Conservation (phyloP, 2,329 filamentous ascomycete genomes). For the Coniochaeta prunicola region DNA sequence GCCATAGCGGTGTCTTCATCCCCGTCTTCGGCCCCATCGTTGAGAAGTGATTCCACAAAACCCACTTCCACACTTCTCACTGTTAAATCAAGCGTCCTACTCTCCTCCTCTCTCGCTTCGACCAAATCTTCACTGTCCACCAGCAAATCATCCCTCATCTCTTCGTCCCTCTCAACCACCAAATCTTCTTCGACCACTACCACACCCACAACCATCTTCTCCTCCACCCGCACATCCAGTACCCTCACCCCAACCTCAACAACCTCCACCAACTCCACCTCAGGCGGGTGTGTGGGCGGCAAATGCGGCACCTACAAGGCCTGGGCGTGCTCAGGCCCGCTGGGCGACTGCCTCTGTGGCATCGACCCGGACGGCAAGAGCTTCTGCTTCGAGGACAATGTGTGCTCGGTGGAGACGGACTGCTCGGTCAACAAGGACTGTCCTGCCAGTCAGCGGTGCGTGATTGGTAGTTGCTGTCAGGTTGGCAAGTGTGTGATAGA, state of each 20-base stretch:
- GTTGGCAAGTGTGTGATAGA: conserved; percentile 7
- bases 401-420: conserved; percentile 5
- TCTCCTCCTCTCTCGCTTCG: neutral
- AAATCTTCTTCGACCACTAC: neutral
- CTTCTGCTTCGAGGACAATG: conserved; percentile 11
- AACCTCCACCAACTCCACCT: conserved; percentile 1
- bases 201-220: conserved; percentile 1
- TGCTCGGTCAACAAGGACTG: conserved; percentile 6
- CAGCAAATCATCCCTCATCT: neutral
- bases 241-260: neutral
- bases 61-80: neutral
- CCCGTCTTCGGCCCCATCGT: neutral
- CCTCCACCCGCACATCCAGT: neutral
- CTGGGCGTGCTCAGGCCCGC: conserved; percentile 6
- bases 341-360: conserved; percentile 10
- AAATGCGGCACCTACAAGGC: conserved; percentile 8
- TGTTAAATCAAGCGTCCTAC: neutral
- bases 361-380: conserved; percentile 6
- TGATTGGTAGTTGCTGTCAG: conserved; percentile 7
- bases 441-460: conserved; percentile 2
- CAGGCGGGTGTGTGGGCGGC: conserved; percentile 2
- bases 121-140: neutral
- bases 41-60: neutral
- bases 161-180: neutral
- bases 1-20: neutral